A percentile compares a stretch with the other conserved stretches of the same genome.
These are phyloP conservation scores for Cyberlindnera japonica DNA, from an alignment of 805 yeast species.

Conservation along the genomic window DNA sequence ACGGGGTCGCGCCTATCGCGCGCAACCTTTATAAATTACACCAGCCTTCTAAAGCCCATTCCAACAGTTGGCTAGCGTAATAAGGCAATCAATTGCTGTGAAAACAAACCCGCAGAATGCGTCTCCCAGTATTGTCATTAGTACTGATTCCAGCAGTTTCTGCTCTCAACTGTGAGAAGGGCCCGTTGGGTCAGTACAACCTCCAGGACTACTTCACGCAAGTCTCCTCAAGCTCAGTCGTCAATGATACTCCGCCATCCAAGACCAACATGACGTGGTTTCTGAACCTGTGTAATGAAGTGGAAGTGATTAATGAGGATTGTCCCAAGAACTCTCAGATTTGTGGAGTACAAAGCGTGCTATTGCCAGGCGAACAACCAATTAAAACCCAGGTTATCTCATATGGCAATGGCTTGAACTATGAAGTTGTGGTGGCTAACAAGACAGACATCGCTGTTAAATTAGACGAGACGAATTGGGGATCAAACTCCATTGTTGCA, in stretches of 20 bases:
- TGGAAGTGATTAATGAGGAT: conserved; percentile 32
- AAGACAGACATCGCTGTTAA: conserved; percentile 34
- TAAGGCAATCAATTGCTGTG: no score
- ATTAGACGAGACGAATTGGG: conserved; percentile 67
- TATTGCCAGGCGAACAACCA: conserved; percentile 45
- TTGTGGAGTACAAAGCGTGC: conserved; percentile 67
- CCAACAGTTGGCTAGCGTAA: no score
- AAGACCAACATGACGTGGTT: conserved; percentile 60
- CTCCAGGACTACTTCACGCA: conserved; percentile 40
- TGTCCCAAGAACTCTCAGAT: conserved; percentile 74
- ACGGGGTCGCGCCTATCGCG: conserved; percentile 3
- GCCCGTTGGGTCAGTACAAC: conserved; percentile 18
- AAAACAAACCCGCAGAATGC: neutral
- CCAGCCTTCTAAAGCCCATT: neutral
- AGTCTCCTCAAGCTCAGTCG: conserved; percentile 37
- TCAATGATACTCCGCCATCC: conserved; percentile 76
- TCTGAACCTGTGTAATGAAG: conserved; percentile 61
- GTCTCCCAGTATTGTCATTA: neutral
- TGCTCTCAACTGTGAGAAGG: conserved; percentile 23
- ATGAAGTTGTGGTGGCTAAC: conserved; percentile 28
- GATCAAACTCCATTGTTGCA: conserved; percentile 49
- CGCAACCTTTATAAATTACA: neutral
- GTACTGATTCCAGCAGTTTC: neutral
- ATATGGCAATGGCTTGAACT: conserved; percentile 41
- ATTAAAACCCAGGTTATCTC: conserved; percentile 61